Percentiles rank a stretch among this genome's conserved stretches.
Evolutionary conservation across 495 filamentous ascomycete genomes (phyloP).

Genomic region (Pseudoneurospora amorphoporcata): DNA sequence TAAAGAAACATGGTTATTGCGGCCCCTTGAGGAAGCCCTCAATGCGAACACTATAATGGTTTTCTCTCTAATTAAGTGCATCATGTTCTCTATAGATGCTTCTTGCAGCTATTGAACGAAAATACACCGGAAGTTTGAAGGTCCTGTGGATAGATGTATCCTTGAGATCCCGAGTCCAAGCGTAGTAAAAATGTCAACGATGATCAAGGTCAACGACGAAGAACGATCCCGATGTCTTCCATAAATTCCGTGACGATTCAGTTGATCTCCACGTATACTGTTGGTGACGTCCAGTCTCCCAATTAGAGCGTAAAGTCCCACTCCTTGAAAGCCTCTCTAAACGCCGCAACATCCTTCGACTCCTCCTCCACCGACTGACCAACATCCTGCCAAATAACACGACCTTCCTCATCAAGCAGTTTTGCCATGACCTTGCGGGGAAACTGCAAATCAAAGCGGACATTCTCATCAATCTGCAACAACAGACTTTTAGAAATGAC

Average conservation of each 20-base stretch:
- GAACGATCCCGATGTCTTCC: neutral
- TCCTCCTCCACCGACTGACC: conserved; percentile 69
- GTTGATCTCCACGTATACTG: neutral
- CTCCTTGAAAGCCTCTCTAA: conserved; percentile 73
- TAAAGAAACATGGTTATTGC: neutral
- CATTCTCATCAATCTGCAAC: conserved; percentile 33
- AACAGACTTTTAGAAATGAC: conserved; percentile 37
- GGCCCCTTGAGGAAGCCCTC: neutral
- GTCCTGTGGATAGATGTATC: neutral
- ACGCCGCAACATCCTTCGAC: conserved; percentile 62
- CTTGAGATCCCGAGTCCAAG: neutral
- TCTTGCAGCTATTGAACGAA: neutral
- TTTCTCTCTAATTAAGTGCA: neutral
- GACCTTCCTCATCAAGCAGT: conserved; percentile 62
- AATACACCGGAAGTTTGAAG: neutral
- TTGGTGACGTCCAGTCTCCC: neutral
- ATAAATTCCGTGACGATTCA: neutral
- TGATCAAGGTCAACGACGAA: neutral
- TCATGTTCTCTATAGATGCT: neutral
- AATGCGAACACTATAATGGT: neutral
- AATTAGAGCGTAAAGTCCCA: conserved; percentile 60
- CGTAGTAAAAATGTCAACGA: neutral
- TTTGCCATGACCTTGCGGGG: conserved; percentile 78
- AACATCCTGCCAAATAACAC: conserved; percentile 74
- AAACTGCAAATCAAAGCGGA: conserved; percentile 51